A percentile compares a stretch with the other conserved stretches of the same genome.
These are phyloP conservation scores for Holtermanniella nyarrowii DNA, from an alignment of 768 basidiomycete species.

Conservation along the genomic window DNA sequence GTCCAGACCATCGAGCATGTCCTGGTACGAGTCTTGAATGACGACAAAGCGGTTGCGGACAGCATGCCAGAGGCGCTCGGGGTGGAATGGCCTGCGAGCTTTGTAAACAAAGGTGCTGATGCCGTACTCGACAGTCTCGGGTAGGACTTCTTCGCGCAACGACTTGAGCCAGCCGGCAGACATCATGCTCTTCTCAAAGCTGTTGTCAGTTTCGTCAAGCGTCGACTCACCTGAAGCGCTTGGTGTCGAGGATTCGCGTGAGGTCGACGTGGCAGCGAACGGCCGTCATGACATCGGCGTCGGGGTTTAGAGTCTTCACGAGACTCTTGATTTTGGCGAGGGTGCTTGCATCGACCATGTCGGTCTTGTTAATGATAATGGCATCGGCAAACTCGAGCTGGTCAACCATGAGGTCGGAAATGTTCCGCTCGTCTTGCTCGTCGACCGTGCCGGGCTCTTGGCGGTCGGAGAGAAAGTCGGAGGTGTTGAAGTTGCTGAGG, in stretches of 20 bases:
- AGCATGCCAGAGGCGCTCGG: slow-evolving; percentile 35
- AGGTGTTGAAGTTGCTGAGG: slow-evolving; percentile 33
- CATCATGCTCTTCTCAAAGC: slow-evolving; percentile 32
- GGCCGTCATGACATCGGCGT: slow-evolving; percentile 10
- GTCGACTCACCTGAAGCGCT: slow-evolving; percentile 12
- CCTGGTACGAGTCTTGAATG: slow-evolving; percentile 31
- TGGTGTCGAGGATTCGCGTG: slow-evolving; percentile 34
- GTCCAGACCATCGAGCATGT: slow-evolving; percentile 7
- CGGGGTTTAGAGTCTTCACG: slow-evolving; percentile 36
- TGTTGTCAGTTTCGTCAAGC: background rate
- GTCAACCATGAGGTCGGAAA: slow-evolving; percentile 34
- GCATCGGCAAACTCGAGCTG: slow-evolving; percentile 42
- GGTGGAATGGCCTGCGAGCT: slow-evolving; percentile 40
- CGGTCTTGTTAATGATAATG: slow-evolving; percentile 38
- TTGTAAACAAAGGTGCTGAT: slow-evolving; percentile 37
- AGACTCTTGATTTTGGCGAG: slow-evolving; percentile 24
- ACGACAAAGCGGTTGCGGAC: slow-evolving; percentile 35
- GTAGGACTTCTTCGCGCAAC: slow-evolving; percentile 25
- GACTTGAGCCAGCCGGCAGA: slow-evolving; percentile 38
- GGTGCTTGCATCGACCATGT: slow-evolving; percentile 18
- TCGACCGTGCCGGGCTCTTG: slow-evolving; percentile 27
- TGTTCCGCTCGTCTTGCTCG: slow-evolving; percentile 40
- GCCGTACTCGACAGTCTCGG: slow-evolving; percentile 24
- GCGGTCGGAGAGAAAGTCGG: slow-evolving; percentile 39
- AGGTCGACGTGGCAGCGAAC: slow-evolving; percentile 23